A percentile compares a stretch with the other conserved stretches of the same genome.
Conservation (phyloP, 768 basidiomycete genomes). For the Mycena vulgaris region DNA sequence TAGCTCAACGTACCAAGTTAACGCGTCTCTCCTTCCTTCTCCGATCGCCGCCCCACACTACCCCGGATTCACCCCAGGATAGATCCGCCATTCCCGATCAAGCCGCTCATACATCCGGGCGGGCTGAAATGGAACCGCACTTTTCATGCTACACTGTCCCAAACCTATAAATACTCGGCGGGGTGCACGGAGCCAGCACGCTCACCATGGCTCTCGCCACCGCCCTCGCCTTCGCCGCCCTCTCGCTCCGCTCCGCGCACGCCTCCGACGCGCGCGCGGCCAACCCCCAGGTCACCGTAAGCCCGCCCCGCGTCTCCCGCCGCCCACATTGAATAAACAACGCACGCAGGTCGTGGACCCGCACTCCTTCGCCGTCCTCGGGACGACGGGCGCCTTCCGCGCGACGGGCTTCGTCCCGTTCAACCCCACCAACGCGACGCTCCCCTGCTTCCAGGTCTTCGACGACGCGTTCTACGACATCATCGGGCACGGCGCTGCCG, state of each 20-base stretch:
- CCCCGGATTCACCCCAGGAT: not conserved
- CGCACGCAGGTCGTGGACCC: not conserved
- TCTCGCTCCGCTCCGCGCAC: not conserved
- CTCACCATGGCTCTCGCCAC: not conserved
- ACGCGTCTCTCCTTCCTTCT: too few species aligned
- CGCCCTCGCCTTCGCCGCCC: not conserved
- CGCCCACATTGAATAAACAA: not conserved
- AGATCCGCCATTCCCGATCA: not conserved
- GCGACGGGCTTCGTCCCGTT: not conserved
- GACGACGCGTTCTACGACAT: constrained; percentile 1
- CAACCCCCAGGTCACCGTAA: not conserved
- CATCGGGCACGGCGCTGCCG: not conserved
- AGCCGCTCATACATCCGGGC: not conserved
- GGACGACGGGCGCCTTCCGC: not conserved
- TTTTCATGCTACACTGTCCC: not conserved
- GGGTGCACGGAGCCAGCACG: not conserved
- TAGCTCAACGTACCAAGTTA: too few species aligned
- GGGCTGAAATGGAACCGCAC: not conserved
- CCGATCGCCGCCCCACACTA: not conserved
- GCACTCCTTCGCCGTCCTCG: not conserved
- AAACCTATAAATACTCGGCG: not conserved
- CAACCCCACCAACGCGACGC: not conserved
- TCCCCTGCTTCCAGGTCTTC: constrained; percentile 2
- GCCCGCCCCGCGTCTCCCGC: not conserved
- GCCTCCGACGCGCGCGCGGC: not conserved